Evolutionary conservation across 1,284 basidiomycete species (phyloP).

Genomic region (Cryptococcus hybrid): DNA sequence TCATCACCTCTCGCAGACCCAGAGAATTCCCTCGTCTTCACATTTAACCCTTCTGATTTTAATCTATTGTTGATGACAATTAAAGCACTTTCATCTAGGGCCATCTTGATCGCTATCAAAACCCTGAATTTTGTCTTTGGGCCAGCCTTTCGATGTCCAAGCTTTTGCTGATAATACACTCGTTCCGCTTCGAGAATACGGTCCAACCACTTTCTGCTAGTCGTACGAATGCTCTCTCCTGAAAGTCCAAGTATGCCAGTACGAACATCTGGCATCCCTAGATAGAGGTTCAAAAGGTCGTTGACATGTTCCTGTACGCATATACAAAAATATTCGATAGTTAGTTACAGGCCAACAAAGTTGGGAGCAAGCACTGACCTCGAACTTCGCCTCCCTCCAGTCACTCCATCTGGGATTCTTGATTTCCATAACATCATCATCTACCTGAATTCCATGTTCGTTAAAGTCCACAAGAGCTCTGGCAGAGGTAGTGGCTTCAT

Average conservation of each 20-base stretch:
- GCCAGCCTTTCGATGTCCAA: slow-evolving; percentile 1
- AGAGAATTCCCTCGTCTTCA: slow-evolving; percentile 2
- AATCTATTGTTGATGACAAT: slow-evolving; percentile 24
- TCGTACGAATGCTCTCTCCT: slow-evolving; percentile 3
- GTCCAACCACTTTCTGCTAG: slow-evolving; percentile 12
- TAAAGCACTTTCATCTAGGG: slow-evolving; percentile 28
- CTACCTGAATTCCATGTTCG: background rate
- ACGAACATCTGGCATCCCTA: slow-evolving; percentile 10
- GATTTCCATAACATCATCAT: background rate
- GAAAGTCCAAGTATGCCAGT: slow-evolving; percentile 12
- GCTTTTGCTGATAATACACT: background rate
- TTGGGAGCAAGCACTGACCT: background rate
- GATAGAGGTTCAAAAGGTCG: slow-evolving; percentile 12
- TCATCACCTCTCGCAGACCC: slow-evolving; percentile 22
- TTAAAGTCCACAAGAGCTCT: background rate
- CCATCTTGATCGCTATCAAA: slow-evolving; percentile 26
- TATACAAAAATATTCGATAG: background rate
- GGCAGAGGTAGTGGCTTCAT: background rate
- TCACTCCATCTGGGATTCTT: background rate
- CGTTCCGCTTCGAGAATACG: slow-evolving; percentile 12
- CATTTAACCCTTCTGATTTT: slow-evolving; percentile 4
- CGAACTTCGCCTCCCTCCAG: slow-evolving; percentile 1
- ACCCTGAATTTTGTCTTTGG: slow-evolving; percentile 17
- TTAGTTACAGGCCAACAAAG: too few species aligned
- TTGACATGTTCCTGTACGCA: slow-evolving; percentile 10